phyloP scores from a whole-genome alignment of 768 basidiomycete species.

The Solioccasus polychromus region DNA sequence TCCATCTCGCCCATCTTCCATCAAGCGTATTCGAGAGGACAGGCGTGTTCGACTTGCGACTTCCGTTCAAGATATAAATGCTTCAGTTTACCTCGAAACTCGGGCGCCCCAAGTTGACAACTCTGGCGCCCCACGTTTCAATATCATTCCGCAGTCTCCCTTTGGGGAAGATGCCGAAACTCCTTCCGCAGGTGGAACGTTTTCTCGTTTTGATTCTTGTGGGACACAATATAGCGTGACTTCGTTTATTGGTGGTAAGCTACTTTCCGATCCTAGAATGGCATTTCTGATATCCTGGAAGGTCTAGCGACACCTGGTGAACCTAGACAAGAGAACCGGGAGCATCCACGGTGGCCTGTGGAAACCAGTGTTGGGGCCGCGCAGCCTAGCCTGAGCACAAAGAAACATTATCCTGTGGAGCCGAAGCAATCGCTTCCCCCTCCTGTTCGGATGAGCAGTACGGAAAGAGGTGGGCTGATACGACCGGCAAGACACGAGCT shows the following conservation, averaged over 20 bases:
- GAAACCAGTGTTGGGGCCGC: slow-evolving; percentile 2
- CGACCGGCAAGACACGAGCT: slow-evolving; percentile 20
- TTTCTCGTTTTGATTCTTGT: slow-evolving; percentile 36
- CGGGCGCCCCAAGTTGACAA: slow-evolving; percentile 23
- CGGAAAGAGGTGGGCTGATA: too few species aligned
- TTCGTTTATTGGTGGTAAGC: slow-evolving; percentile 61
- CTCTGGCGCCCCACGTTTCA: slow-evolving; percentile 13
- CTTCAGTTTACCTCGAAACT: slow-evolving; percentile 26
- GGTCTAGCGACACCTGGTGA: slow-evolving; percentile 33
- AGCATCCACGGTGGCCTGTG: slow-evolving; percentile 3
- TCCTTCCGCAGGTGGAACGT: slow-evolving; percentile 11
- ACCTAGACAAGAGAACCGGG: slow-evolving; percentile 7
- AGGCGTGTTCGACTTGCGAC: slow-evolving; percentile 18
- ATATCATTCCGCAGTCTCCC: slow-evolving; percentile 19
- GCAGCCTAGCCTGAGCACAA: background rate
- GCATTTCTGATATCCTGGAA: slow-evolving; percentile 15
- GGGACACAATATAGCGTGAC: slow-evolving; percentile 69
- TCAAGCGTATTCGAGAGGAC: slow-evolving; percentile 22
- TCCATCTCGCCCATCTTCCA: slow-evolving; percentile 7
- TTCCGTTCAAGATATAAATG: slow-evolving; percentile 1
- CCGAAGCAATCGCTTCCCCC: too few species aligned
- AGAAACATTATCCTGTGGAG: slow-evolving; percentile 1
- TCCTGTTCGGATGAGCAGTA: too few species aligned
- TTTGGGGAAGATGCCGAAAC: slow-evolving; percentile 10
- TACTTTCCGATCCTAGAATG: background rate